Evolutionary conservation across 345 rosid genomes (phyloP), one percentile per base, ranked within the genome.

Genomic region (Microcos paniculata): DNA sequence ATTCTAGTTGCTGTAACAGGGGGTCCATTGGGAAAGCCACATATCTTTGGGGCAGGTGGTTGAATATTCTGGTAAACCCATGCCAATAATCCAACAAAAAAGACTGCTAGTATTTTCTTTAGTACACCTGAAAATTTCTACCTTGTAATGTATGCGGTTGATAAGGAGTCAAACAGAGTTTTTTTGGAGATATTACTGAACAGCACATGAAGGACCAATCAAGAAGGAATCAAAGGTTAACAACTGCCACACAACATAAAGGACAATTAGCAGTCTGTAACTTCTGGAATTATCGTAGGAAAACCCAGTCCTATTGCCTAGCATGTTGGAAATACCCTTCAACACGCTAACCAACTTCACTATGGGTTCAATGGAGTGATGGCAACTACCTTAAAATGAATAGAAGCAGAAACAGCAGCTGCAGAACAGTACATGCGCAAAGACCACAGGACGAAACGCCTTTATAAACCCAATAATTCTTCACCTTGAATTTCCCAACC

Each of bases 1-100:
- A 86, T 85, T 78, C 94, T 87, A 0, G 91, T 80, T 19, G 84
- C 86, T 62, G 89, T 87, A n/a, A 90, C 19, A 8, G 83, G 70
- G 18, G 87, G 91, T 10, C 90, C 91, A 69, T 58, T 73, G 8
- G 77, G 83, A 70, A 89, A 81, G 49, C 91, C 94, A 35, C 82
- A 77, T 35, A 70, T 65, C 76, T 76, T 87, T 13, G 92, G 83
- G 16, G 78, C 80, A 70, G 91, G 89, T 63, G 94, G 89, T 24
- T 82, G 87, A 78, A 82, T 84, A 2, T 79, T 82, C 9, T 78
- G 83, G 76, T 87, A 90, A 33, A 83, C 78, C 65, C 81, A 86
- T 63, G 82, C 84, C 56, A 80, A 78, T 72, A 85, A 40, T 49
- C 88, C 88, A 12, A 82, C 81, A 55, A 80, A 70, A 53, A 80